A percentile compares a stretch with the other conserved stretches of the same genome.
Evolutionary conservation across 106 monocot species (phyloP).

Genomic region (Allium cepa): DNA sequence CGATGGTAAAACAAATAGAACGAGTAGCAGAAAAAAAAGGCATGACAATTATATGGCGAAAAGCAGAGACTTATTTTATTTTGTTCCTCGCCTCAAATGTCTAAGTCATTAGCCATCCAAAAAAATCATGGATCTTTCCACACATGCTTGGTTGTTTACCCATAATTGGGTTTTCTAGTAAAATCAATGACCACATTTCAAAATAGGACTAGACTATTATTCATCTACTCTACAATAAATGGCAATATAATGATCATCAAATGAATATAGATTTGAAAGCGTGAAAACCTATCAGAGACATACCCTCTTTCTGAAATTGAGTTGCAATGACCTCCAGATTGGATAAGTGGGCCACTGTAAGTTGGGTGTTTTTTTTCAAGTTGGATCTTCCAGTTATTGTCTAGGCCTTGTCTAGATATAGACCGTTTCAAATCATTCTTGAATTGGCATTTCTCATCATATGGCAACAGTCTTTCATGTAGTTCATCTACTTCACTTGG

Average conservation of each 20-base stretch:
- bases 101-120: neutral
- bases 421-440: slow-evolving; percentile 30
- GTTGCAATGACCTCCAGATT: slow-evolving; percentile 21
- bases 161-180: neutral
- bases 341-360: slow-evolving; percentile 40
- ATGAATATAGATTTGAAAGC: neutral
- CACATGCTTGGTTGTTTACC: neutral
- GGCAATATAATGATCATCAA: neutral
- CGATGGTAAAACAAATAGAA: too few relatives aligned
- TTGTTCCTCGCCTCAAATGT: too few relatives aligned
- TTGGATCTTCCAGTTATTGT: slow-evolving; percentile 23
- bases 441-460: slow-evolving; percentile 14
- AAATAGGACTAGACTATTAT: neutral
- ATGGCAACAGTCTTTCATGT: slow-evolving; percentile 15
- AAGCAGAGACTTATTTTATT: too few relatives aligned
- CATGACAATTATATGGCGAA: too few relatives aligned
- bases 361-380: slow-evolving; percentile 38
- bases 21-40: too few relatives aligned
- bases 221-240: neutral
- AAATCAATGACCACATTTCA: too few relatives aligned
- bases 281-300: slow-evolving; percentile 34
- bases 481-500: slow-evolving; percentile 20
- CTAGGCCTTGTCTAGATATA: slow-evolving; percentile 32
- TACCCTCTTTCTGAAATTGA: slow-evolving; percentile 38
- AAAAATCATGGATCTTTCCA: neutral